Percentiles rank a stretch among this genome's conserved stretches.
Evolutionary conservation across 805 yeast species (phyloP).

Genomic region (Helenozyma rhizophorensis): DNA sequence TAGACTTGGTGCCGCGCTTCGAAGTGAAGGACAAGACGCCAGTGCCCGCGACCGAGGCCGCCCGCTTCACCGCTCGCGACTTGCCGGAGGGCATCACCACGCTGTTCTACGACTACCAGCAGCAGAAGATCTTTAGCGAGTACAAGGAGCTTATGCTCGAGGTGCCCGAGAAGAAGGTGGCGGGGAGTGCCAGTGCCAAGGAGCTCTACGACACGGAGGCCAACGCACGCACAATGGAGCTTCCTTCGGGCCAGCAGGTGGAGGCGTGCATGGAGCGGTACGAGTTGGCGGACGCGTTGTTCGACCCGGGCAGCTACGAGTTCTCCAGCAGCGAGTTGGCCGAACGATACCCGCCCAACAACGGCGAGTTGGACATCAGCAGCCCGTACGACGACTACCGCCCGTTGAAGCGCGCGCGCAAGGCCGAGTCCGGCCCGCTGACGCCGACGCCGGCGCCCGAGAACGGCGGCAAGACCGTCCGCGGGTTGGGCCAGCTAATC

Average conservation of each 20-base stretch:
- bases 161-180: conserved; percentile 41
- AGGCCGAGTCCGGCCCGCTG: conserved; percentile 34
- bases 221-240: conserved; percentile 54
- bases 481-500: conserved; percentile 59
- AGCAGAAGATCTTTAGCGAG: conserved; percentile 56
- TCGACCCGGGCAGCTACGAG: conserved; percentile 52
- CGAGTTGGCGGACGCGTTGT: conserved; percentile 66
- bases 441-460: conserved; percentile 20
- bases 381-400: conserved; percentile 59
- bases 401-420: conserved; percentile 61
- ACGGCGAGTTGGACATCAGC: conserved; percentile 50
- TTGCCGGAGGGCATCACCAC: conserved; percentile 34
- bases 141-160: conserved; percentile 70
- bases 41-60: conserved; percentile 28
- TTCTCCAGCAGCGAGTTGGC: conserved; percentile 20
- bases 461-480: conserved; percentile 13
- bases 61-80: conserved; percentile 17
- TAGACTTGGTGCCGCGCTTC: conserved; percentile 37
- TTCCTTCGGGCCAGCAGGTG: conserved; percentile 70
- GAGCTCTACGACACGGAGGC: conserved; percentile 26
- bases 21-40: conserved; percentile 44
- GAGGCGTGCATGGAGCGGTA: conserved; percentile 59
- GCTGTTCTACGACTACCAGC: conserved; percentile 55
- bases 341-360: conserved; percentile 33
- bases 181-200: conserved; percentile 17